phyloP scores from a whole-genome alignment of 1,284 basidiomycete species.

The Tetrapyrgos nigripes region DNA sequence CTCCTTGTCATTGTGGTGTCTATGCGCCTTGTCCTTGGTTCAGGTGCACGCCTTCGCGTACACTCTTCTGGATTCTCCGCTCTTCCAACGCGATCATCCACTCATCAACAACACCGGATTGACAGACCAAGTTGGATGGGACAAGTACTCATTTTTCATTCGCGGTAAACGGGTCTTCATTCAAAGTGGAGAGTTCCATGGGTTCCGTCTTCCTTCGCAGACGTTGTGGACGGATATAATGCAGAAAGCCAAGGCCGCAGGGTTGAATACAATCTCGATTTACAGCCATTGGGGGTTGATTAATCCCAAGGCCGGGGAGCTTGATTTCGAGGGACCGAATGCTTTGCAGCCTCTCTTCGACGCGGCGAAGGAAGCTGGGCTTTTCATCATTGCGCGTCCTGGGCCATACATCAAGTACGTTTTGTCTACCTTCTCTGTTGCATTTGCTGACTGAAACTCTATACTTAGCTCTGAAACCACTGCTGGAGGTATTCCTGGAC shows the following conservation, averaged over 20 bases:
- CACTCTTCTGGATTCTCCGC: neutral
- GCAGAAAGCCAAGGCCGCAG: conserved; percentile 82
- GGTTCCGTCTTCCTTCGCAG: conserved; percentile 82
- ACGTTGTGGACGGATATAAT: conserved; percentile 84
- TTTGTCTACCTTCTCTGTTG: neutral
- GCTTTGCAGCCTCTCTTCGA: conserved; percentile 71
- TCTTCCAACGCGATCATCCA: neutral
- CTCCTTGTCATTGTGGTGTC: too few relatives aligned
- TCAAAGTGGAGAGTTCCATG: conserved; percentile 81
- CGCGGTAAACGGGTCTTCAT: conserved; percentile 60
- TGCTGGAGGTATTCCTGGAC: conserved; percentile 66
- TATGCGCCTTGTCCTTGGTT: neutral
- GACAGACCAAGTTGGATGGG: conserved; percentile 57
- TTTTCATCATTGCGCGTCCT: conserved; percentile 71
- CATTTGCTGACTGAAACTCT: conserved; percentile 17
- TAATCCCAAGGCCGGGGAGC: conserved; percentile 76
- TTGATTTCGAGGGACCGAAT: conserved; percentile 75
- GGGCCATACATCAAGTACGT: conserved; percentile 49
- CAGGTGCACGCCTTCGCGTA: too few relatives aligned
- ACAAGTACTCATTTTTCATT: conserved; percentile 61
- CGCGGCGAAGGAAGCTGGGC: conserved; percentile 62
- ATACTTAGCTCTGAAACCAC: conserved; percentile 86
- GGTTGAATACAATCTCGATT: conserved; percentile 79
- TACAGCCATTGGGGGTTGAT: conserved; percentile 79
- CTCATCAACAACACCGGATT: neutral